Conservation (phyloP, 495 filamentous ascomycete species). For the Antarctomyces pellizariae region DNA sequence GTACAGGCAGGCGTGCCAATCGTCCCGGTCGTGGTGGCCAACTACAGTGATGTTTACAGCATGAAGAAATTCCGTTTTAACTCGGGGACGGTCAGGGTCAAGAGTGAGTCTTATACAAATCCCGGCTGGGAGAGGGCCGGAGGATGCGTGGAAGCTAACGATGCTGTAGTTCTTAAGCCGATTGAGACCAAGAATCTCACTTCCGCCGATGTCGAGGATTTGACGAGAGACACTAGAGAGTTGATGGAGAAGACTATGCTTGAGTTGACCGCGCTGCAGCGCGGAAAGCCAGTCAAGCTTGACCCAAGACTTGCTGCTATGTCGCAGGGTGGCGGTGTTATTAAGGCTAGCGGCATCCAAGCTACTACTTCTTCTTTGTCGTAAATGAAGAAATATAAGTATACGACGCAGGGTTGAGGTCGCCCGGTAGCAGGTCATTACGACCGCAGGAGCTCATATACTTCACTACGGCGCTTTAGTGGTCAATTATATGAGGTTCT, state of each 20-base stretch:
- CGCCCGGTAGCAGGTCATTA: no score
- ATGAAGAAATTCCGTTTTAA: conserved; percentile 44
- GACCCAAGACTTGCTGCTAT: conserved; percentile 8
- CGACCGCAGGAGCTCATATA: no score
- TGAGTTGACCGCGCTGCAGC: conserved; percentile 27
- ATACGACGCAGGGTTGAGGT: no score
- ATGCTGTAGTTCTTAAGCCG: conserved; percentile 45
- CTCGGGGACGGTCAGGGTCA: conserved; percentile 53
- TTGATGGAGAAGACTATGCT: conserved; percentile 60
- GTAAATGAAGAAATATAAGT: no score
- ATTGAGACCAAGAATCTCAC: conserved; percentile 63
- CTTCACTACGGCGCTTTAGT: no score
- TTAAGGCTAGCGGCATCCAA: conserved; percentile 16
- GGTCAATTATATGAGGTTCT: no score
- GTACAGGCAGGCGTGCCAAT: conserved; percentile 85
- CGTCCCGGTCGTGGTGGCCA: conserved; percentile 66
- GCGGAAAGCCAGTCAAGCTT: conserved; percentile 13
- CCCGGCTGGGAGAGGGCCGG: no score
- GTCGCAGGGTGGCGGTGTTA: conserved; percentile 8
- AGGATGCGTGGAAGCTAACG: neutral
- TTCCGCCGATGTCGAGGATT: conserved; percentile 55
- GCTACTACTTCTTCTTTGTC: no score
- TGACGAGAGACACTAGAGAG: conserved; percentile 46
- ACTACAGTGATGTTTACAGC: conserved; percentile 68
- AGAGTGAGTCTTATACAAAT: conserved; percentile 35